phyloP scores from a whole-genome alignment of 2,329 filamentous ascomycete genomes.

The Tolypocladium ovalisporum region DNA sequence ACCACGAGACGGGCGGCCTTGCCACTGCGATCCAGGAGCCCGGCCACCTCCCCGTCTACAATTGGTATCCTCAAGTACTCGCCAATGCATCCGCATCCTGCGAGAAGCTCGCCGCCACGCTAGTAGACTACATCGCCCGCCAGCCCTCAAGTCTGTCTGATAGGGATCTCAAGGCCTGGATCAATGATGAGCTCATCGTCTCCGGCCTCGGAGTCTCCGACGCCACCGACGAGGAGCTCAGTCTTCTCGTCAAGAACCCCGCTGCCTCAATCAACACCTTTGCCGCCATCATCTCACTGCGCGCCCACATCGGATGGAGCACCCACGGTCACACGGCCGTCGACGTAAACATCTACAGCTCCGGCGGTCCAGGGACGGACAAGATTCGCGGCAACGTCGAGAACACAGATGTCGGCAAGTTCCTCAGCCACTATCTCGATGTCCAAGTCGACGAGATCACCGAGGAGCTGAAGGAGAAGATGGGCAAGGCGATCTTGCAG shows the following conservation, averaged over 20 bases:
- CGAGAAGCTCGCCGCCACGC: slow-evolving; percentile 55
- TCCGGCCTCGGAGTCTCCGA: slow-evolving; percentile 69
- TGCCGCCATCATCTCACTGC: slow-evolving; percentile 74
- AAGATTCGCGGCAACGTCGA: slow-evolving; percentile 77
- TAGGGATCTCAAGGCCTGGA: slow-evolving; percentile 46
- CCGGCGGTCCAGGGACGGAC: slow-evolving; percentile 51
- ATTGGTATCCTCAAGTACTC: slow-evolving; percentile 76
- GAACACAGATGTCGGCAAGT: slow-evolving; percentile 84
- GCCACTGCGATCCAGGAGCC: slow-evolving; percentile 61
- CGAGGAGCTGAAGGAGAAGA: slow-evolving; percentile 55
- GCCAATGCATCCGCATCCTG: slow-evolving; percentile 66
- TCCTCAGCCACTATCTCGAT: slow-evolving; percentile 66
- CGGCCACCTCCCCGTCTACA: slow-evolving; percentile 43
- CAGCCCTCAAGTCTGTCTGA: slow-evolving; percentile 17
- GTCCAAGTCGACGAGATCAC: slow-evolving; percentile 74
- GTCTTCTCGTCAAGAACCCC: slow-evolving; percentile 48
- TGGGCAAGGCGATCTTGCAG: slow-evolving; percentile 8
- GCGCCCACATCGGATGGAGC: slow-evolving; percentile 86
- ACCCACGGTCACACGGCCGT: slow-evolving; percentile 90
- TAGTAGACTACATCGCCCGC: slow-evolving; percentile 46
- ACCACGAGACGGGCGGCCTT: slow-evolving; percentile 92
- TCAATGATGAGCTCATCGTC: slow-evolving; percentile 56
- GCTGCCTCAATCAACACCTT: slow-evolving; percentile 48
- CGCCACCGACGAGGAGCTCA: slow-evolving; percentile 59
- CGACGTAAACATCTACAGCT: slow-evolving; percentile 94